Conservation (phyloP, 1,284 basidiomycete genomes). For the Moesziomyces sp. region DNA sequence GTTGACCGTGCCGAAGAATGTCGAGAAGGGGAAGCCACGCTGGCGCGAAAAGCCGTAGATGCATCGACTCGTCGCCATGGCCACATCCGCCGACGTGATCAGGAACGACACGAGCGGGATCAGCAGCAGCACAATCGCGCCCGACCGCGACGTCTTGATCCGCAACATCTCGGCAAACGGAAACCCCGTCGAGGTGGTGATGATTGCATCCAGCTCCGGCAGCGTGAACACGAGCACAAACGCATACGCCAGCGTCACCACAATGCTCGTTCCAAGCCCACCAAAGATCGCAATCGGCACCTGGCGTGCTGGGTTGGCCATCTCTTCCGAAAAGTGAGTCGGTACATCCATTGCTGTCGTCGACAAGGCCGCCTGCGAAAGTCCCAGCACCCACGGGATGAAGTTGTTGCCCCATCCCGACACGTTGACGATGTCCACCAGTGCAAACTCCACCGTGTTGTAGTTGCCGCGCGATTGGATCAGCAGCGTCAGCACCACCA, state of each 20-base stretch:
- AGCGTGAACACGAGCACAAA: constrained; percentile 36
- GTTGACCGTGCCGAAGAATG: constrained; percentile 21
- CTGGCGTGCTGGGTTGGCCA: constrained; percentile 17
- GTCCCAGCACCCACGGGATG: constrained; percentile 27
- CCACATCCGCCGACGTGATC: constrained; percentile 18
- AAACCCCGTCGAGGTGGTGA: constrained; percentile 31
- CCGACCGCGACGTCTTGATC: constrained; percentile 19
- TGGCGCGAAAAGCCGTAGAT: constrained; percentile 24
- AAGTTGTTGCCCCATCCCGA: constrained; percentile 31
- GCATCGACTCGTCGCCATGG: constrained; percentile 26
- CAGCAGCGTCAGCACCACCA: constrained; percentile 20
- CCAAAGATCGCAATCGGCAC: constrained; percentile 31
- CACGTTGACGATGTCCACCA: constrained; percentile 30
- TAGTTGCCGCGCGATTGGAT: constrained; percentile 26
- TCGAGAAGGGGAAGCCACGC: constrained; percentile 24
- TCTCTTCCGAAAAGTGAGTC: constrained; percentile 38
- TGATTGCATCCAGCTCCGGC: constrained; percentile 13
- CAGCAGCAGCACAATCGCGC: constrained; percentile 30
- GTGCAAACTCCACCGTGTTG: constrained; percentile 30
- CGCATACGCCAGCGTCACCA: constrained; percentile 21
- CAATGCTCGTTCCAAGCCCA: constrained; percentile 11
- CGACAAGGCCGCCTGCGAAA: constrained; percentile 30
- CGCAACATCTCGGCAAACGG: constrained; percentile 34
- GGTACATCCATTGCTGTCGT: constrained; percentile 32
- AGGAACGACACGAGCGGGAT: constrained; percentile 28